phyloP scores from a whole-genome alignment of 148 eudicot genomes.

The Diospyros lotus region DNA sequence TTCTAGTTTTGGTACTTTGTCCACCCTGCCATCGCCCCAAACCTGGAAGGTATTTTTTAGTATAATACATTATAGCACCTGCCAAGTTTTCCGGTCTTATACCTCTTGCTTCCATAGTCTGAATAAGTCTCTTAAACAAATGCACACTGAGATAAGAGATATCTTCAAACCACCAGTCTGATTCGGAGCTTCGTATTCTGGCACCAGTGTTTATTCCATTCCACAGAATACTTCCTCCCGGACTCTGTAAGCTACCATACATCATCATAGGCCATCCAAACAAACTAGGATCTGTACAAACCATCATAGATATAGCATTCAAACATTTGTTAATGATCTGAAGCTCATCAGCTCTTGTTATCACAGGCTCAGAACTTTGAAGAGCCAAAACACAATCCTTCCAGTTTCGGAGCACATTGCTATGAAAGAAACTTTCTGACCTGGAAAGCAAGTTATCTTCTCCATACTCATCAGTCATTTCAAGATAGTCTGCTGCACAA shows the following conservation, averaged over 20 bases:
- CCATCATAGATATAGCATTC: slow-evolving; percentile 73
- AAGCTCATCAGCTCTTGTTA: slow-evolving; percentile 52
- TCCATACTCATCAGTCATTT: slow-evolving; percentile 79
- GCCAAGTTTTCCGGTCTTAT: slow-evolving; percentile 64
- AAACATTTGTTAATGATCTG: slow-evolving; percentile 54
- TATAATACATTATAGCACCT: slow-evolving; percentile 76
- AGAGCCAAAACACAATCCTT: slow-evolving; percentile 82
- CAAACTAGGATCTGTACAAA: slow-evolving; percentile 86
- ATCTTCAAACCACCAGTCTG: slow-evolving; percentile 98
- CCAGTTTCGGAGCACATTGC: slow-evolving; percentile 65
- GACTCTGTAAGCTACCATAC: slow-evolving; percentile 94
- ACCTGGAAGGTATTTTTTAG: slow-evolving; percentile 75
- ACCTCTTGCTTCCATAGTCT: slow-evolving; percentile 66
- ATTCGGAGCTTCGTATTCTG: slow-evolving; percentile 68
- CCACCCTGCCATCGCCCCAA: slow-evolving; percentile 76
- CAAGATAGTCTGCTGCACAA: slow-evolving; percentile 82
- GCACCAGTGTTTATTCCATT: slow-evolving; percentile 97
- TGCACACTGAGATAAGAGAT: slow-evolving; percentile 59
- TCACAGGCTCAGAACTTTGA: slow-evolving; percentile 61
- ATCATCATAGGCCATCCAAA: slow-evolving; percentile 99
- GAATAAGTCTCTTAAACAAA: slow-evolving; percentile 65
- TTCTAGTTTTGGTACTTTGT: slow-evolving; percentile 37
- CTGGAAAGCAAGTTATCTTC: slow-evolving; percentile 66
- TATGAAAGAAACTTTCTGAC: slow-evolving; percentile 67
- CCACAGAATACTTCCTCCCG: slow-evolving; percentile 96